Evolutionary conservation across 2,329 filamentous ascomycete species (phyloP).

Genomic region (Aspergillus sp.): DNA sequence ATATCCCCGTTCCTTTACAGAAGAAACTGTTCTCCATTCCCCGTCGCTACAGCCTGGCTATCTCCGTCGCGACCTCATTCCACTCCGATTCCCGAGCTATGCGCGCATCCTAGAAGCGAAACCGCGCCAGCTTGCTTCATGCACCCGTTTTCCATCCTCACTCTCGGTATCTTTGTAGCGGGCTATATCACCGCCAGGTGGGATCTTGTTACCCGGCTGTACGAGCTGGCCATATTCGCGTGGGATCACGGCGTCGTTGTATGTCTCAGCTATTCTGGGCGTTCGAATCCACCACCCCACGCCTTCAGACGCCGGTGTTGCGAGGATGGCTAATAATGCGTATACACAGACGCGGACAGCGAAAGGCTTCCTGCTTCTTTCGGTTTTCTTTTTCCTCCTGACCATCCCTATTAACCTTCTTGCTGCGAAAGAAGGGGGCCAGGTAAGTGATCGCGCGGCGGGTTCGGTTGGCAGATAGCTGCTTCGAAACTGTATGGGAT

Average conservation of each 20-base stretch:
- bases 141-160: slow-evolving; percentile 96
- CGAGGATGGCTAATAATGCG: slow-evolving; percentile 5
- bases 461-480: neutral
- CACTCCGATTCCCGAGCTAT: slow-evolving; percentile 19
- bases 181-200: slow-evolving; percentile 99
- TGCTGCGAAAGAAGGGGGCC: slow-evolving; percentile 65
- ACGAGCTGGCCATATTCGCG: slow-evolving; percentile 94
- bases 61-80: neutral
- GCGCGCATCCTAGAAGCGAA: slow-evolving; percentile 20
- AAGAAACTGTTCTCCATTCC: neutral
- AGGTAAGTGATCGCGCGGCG: slow-evolving; percentile 50
- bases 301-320: no score
- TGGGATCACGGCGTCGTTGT: slow-evolving; percentile 98
- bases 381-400: slow-evolving; percentile 73
- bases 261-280: slow-evolving; percentile 24
- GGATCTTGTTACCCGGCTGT: slow-evolving; percentile 92
- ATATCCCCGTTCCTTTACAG: no score
- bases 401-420: slow-evolving; percentile 76
- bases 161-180: slow-evolving; percentile 96
- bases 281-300: neutral
- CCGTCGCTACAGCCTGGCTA: neutral
- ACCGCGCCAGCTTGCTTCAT: slow-evolving; percentile 45
- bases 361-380: slow-evolving; percentile 75
- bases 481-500: slow-evolving; percentile 5
- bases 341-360: slow-evolving; percentile 73